Conservation (phyloP, 768 basidiomycete species). For the Crucibulum laeve region DNA sequence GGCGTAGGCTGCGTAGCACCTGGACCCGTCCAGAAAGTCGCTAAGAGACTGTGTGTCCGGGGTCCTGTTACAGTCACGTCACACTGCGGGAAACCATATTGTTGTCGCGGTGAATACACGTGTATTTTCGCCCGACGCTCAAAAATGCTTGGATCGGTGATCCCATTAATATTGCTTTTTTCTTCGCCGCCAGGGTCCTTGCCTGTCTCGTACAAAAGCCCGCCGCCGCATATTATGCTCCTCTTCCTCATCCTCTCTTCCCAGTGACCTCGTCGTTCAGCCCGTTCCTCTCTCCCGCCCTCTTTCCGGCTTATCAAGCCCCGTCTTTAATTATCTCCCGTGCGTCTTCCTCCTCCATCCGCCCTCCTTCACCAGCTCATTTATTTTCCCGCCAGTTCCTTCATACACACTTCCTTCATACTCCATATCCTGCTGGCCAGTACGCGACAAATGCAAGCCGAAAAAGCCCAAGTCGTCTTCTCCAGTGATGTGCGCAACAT, state of each 20-base stretch:
- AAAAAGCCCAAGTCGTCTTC: conserved; percentile 61
- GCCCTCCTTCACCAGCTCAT: not conserved
- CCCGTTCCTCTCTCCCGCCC: conserved; percentile 14
- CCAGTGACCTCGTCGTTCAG: conserved; percentile 18
- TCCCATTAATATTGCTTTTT: conserved; percentile 47
- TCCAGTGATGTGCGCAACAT: conserved; percentile 77
- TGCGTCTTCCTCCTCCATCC: conserved; percentile 1
- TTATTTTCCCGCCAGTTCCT: not conserved
- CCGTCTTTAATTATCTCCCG: conserved; percentile 4
- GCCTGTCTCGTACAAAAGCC: conserved; percentile 43
- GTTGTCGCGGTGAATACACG: conserved; percentile 58
- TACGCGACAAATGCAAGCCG: conserved; percentile 22
- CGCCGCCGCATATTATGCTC: conserved; percentile 20
- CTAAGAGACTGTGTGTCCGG: conserved; percentile 7
- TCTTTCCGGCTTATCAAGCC: conserved; percentile 19
- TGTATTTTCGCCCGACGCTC: conserved; percentile 68
- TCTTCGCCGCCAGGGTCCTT: conserved; percentile 50
- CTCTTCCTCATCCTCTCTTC: conserved; percentile 18
- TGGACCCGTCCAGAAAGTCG: conserved; percentile 1
- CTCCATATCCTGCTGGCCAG: conserved; percentile 8
- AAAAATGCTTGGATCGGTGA: conserved; percentile 31
- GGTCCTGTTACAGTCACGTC: conserved; percentile 26
- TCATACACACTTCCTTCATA: not conserved
- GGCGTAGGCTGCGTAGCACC: no score
- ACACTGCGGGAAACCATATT: conserved; percentile 28